phyloP scores from a whole-genome alignment of 2,329 filamentous ascomycete species.

The Aspergillus eucalypticola region DNA sequence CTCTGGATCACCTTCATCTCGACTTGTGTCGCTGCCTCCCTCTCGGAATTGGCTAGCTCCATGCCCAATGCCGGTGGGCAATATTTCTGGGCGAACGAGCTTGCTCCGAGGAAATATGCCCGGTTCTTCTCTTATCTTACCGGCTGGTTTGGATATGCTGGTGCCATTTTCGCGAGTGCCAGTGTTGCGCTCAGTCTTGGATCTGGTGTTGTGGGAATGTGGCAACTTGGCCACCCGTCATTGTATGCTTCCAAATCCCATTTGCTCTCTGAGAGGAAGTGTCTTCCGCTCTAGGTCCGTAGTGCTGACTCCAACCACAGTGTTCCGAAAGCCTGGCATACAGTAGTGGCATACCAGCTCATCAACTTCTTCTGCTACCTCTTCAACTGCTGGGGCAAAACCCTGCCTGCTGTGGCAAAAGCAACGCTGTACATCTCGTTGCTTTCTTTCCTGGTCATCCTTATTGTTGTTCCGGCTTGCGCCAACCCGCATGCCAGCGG shows the following conservation, averaged over 20 bases:
- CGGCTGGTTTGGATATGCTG: slow-evolving; percentile 57
- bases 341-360: slow-evolving; percentile 49
- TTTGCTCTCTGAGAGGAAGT: not conserved
- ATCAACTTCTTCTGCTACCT: slow-evolving; percentile 51
- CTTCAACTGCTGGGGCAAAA: slow-evolving; percentile 49
- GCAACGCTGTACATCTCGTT: slow-evolving; percentile 50
- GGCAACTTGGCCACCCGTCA: slow-evolving; percentile 53
- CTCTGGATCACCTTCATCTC: slow-evolving; percentile 50
- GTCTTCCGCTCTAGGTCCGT: slow-evolving; percentile 2
- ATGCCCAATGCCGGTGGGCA: slow-evolving; percentile 55
- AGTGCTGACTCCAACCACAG: slow-evolving; percentile 24
- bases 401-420: slow-evolving; percentile 43
- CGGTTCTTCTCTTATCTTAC: slow-evolving; percentile 51
- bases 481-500: slow-evolving; percentile 49
- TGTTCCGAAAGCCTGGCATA: slow-evolving; percentile 37
- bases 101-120: slow-evolving; percentile 49
- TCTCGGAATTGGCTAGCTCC: slow-evolving; percentile 52
- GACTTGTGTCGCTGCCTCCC: slow-evolving; percentile 47
- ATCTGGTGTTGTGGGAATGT: slow-evolving; percentile 53
- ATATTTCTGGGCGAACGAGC: slow-evolving; percentile 54
- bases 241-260: slow-evolving; percentile 43
- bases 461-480: slow-evolving; percentile 50
- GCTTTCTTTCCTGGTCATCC: slow-evolving; percentile 50
- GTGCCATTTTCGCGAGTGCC: slow-evolving; percentile 55
- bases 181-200: slow-evolving; percentile 54